These are phyloP conservation scores for Ceratobasidium sp. DNA, from an alignment of 1,284 basidiomycete species.

Conservation along the genomic window DNA sequence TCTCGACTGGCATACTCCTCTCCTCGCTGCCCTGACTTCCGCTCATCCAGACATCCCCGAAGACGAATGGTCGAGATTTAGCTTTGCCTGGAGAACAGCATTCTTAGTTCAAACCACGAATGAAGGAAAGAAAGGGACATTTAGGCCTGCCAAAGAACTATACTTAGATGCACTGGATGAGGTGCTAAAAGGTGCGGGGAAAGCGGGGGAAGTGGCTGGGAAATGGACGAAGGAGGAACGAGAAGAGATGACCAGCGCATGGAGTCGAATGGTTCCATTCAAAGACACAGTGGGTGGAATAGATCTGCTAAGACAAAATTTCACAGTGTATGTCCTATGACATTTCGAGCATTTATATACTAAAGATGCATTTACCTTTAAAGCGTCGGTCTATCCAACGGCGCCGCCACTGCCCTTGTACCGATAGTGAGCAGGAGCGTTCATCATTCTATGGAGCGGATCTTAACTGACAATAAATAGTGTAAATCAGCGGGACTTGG, in stretches of 20 bases:
- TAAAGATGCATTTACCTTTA: neutral
- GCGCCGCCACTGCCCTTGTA: conserved; percentile 47
- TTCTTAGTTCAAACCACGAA: conserved; percentile 36
- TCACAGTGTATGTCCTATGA: conserved; percentile 39
- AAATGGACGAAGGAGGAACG: conserved; percentile 30
- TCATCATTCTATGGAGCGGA: neutral
- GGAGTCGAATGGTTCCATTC: conserved; percentile 43
- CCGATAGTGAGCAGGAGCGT: conserved; percentile 44
- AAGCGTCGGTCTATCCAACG: conserved; percentile 48
- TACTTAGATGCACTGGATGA: conserved; percentile 42
- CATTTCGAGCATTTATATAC: neutral
- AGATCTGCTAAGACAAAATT: conserved; percentile 44
- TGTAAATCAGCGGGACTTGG: conserved; percentile 49
- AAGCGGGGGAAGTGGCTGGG: conserved; percentile 23
- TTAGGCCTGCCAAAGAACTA: conserved; percentile 38
- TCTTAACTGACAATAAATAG: conserved; percentile 19
- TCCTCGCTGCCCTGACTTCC: conserved; percentile 39
- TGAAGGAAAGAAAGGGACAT: conserved; percentile 26
- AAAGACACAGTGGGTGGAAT: conserved; percentile 45
- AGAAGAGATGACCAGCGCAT: conserved; percentile 23
- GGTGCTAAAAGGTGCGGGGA: conserved; percentile 36
- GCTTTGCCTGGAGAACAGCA: conserved; percentile 43
- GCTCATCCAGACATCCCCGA: conserved; percentile 23
- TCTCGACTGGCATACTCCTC: conserved; percentile 50
- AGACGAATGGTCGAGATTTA: conserved; percentile 40